Evolutionary conservation across 2,329 filamentous ascomycete species (phyloP), one percentile per base, ranked within the genome.

Genomic region (Colletotrichum sp.): DNA sequence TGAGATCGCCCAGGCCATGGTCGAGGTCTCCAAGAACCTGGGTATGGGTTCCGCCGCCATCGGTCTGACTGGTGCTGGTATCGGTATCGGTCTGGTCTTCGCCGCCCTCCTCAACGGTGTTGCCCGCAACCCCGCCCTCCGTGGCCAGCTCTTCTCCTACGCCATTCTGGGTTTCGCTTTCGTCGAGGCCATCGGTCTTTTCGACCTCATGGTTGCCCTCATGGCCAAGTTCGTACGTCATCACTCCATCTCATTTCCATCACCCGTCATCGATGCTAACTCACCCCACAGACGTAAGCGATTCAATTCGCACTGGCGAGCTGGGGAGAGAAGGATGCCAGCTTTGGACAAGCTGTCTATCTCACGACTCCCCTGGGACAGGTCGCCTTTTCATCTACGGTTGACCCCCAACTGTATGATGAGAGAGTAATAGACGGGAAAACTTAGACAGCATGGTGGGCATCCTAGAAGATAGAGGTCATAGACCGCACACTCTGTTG

Each of bases 21-120:
- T 96, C 87, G 94, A 96, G 91, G 94, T 95, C 89, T 96, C 94
- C 88, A 94, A 95, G 92, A 96, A 96, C 93, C 87, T 96, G 85
- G 94, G 94, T 92, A 96, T 96, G 94, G 94, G 94, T 88, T 90
- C 93, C 83, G 95, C 95, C 85, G 95, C 95, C 90, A 96, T 97
- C 86, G 95, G 95, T 94, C 94, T 97, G 85, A 95, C 94, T 86
- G 94, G 94, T 94, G 94, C 94, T 86, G 94, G 95, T 95, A 95
- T 97, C 88, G 95, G 95, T 95, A 97, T 97, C 89, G 95, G 95
- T 91, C 93, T 96, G 86, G 95, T 97, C 86, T 97, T 97, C 93
- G 95, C 94, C 86, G 93, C 94, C 84, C 94, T 97, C 86, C 91
- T 97, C 86, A 93, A 94, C 89, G 93, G 93, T 90, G 95, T 97